Base-by-base conservation (phyloP, 2,329 filamentous ascomycete genomes). In the Erysiphe pulchra region DNA sequence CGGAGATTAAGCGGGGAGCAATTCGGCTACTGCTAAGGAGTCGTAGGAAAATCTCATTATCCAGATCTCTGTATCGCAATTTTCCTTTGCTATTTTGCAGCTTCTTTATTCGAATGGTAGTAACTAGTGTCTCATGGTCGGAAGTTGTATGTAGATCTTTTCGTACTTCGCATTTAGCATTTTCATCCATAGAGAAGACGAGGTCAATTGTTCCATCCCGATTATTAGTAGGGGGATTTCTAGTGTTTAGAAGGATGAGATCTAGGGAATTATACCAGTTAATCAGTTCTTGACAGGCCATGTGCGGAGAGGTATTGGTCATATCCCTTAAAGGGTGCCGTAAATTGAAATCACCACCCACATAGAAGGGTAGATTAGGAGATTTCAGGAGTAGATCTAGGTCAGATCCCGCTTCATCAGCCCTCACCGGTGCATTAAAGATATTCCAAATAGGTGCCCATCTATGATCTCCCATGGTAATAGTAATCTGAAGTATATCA, bases 181-280 rank as follows among this genome's bases (percentile, higher is more conserved):
- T 8, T 16, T 9, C 20, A 42, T 42, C 12, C 18, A 16, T 16
- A 18, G 9, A 42, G 20, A 42, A 42, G 12, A 13, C 20, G 24
- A 42, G 39, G 39, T 42, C 39, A 16, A 42, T 34, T 11, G 32
- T 34, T 4, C 32, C 11, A 12, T 9, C 11, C 11, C 14, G 32
- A 34, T n/a, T 34, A n/a, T 34, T 3, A 11, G 32, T 34, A n/a
- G 32, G 32, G 4, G 32, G 4, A 11, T 34, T n/a, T n/a, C 11
- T 34, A 12, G 32, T 3, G 32, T 34, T 34, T 2, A 34, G 32
- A 82, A 47, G 86, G 42, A 13, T 11, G 11, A 10, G 32, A 9
- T n/a, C 14, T 11, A 12, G 32, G 14, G 32, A 34, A 9, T n/a
- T 34, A n/a, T 34, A 34, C 32, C 11, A 34, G 32, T 34, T 9